Conservation (phyloP, 805 yeast genomes). For the Candida nonsorbophila region DNA sequence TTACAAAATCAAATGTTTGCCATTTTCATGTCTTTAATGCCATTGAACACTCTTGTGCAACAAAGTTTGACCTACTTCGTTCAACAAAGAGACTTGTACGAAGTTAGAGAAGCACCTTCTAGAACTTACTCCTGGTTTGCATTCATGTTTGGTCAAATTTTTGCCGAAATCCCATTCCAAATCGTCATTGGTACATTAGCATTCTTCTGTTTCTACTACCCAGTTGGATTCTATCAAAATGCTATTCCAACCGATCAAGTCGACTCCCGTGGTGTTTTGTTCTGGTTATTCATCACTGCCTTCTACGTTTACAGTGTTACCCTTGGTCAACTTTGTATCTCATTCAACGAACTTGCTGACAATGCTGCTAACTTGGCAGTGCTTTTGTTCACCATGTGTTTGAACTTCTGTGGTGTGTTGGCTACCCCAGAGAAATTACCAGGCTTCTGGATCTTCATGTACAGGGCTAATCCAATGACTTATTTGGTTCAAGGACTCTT, state of each 20-base stretch:
- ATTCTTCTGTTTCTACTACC: conserved; percentile 55
- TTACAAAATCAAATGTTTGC: conserved; percentile 64
- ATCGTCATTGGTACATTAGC: conserved; percentile 36
- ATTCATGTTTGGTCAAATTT: conserved; percentile 33
- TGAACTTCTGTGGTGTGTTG: conserved; percentile 33
- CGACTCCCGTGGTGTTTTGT: conserved; percentile 29
- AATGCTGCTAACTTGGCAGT: conserved; percentile 29
- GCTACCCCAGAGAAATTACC: conserved; percentile 25
- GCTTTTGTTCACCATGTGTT: conserved; percentile 25
- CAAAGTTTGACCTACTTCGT: conserved; percentile 41
- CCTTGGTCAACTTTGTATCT: conserved; percentile 23
- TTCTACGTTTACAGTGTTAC: conserved; percentile 22
- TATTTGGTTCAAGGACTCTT: conserved; percentile 57
- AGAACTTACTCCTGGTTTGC: conserved; percentile 40
- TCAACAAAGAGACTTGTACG: conserved; percentile 40
- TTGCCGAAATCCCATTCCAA: conserved; percentile 46
- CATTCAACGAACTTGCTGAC: conserved; percentile 26
- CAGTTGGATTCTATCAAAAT: conserved; percentile 43
- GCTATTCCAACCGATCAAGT: conserved; percentile 45
- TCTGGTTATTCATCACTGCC: conserved; percentile 26
- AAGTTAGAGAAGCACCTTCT: conserved; percentile 42
- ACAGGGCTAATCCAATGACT: conserved; percentile 64
- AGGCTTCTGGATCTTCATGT: conserved; percentile 65
- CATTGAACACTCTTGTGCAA: conserved; percentile 34
- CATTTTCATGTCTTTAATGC: conserved; percentile 40